These are phyloP conservation scores for Neolentinus lepideus DNA, from an alignment of 1,284 basidiomycete species.

Conservation along the genomic window DNA sequence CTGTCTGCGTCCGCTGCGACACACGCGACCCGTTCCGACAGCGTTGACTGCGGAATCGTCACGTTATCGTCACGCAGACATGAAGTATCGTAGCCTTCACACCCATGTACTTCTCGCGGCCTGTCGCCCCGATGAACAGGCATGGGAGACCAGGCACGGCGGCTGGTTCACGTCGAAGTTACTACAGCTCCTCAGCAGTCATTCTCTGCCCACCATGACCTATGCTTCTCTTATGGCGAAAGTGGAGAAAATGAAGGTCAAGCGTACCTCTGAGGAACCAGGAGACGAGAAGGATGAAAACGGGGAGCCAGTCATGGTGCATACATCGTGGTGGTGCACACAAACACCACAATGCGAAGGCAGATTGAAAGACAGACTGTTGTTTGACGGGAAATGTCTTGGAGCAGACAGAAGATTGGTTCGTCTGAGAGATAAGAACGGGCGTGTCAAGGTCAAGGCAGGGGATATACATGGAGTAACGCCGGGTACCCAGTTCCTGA, in stretches of 20 bases:
- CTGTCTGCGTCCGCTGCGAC: neutral
- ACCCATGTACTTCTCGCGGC: slow-evolving; percentile 11
- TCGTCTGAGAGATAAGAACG: neutral
- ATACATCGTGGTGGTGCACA: neutral
- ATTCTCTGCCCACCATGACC: neutral
- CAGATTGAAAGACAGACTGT: slow-evolving; percentile 5
- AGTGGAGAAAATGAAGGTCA: neutral
- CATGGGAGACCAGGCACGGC: slow-evolving; percentile 1
- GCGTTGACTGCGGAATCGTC: neutral
- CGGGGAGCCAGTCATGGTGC: no score
- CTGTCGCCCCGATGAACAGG: slow-evolving; percentile 7
- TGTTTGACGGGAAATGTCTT: slow-evolving; percentile 7
- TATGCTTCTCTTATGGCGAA: neutral
- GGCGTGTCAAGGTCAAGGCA: slow-evolving; percentile 1
- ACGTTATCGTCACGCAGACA: neutral
- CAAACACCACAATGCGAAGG: slow-evolving; percentile 13
- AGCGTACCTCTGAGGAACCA: neutral
- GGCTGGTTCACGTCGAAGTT: neutral
- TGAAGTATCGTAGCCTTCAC: neutral
- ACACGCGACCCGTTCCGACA: neutral
- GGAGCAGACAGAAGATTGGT: neutral
- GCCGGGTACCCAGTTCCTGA: slow-evolving; percentile 6
- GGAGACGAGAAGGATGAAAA: neutral
- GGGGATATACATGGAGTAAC: slow-evolving; percentile 8
- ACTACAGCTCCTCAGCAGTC: neutral